These are phyloP conservation scores for Xylariales sp. DNA, from an alignment of 2,329 filamentous ascomycete genomes.

Conservation along the genomic window DNA sequence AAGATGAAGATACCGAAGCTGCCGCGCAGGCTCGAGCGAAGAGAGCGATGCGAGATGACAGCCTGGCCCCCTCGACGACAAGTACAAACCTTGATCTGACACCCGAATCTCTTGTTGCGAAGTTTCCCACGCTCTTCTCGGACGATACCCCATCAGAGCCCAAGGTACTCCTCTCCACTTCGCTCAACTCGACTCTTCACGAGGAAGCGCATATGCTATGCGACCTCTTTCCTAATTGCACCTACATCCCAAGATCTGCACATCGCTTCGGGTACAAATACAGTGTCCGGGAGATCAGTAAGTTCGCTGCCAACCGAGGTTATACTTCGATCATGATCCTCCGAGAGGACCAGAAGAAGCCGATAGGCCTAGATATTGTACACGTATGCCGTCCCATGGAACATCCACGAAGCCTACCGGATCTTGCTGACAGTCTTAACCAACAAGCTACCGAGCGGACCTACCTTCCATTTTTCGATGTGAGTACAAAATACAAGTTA, in stretches of 20 bases:
- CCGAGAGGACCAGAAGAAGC: conserved; percentile 84
- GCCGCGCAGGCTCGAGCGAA: conserved; percentile 40
- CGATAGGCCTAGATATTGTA: conserved; percentile 76
- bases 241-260: conserved; percentile 81
- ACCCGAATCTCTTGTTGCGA: conserved; percentile 52
- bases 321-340: conserved; percentile 83
- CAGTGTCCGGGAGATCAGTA: conserved; percentile 82
- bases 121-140: conserved; percentile 59
- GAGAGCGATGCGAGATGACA: conserved; percentile 43
- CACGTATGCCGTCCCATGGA: too few relatives aligned
- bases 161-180: conserved; percentile 90
- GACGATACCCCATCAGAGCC: conserved; percentile 58
- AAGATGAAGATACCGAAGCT: conserved; percentile 29
- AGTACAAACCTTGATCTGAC: conserved; percentile 62
- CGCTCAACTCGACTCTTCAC: conserved; percentile 83
- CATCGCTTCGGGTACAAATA: conserved; percentile 88
- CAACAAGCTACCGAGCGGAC: conserved; percentile 77
- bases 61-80: conserved; percentile 53
- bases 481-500: too few relatives aligned
- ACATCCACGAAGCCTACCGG: too few relatives aligned
- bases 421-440: too few relatives aligned
- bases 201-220: conserved; percentile 74
- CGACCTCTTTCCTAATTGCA: conserved; percentile 76
- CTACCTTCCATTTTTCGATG: conserved; percentile 95
- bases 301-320: conserved; percentile 74